Conservation (phyloP, 1,139 yeast genomes). For the Pichia sp. region DNA sequence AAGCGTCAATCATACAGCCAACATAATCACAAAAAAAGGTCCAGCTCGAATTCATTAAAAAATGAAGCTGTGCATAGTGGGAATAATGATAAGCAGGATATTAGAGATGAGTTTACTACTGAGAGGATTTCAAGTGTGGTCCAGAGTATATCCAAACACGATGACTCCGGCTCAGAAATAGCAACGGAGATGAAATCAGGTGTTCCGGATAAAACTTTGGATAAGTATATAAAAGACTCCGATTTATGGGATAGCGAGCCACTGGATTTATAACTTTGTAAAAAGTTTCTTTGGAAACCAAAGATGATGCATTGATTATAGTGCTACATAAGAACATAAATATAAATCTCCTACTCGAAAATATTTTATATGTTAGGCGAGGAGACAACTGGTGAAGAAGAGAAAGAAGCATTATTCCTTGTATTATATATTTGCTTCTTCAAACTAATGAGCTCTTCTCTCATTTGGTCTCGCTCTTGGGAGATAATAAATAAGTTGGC, state of each 20-base stretch:
- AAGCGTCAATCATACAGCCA: slow-evolving; percentile 28
- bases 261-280: slow-evolving; percentile 9
- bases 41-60: slow-evolving; percentile 7
- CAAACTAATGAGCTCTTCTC: slow-evolving; percentile 55
- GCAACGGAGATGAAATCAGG: not conserved
- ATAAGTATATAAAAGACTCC: slow-evolving; percentile 6
- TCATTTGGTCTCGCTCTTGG: slow-evolving; percentile 80
- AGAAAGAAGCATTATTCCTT: not conserved
- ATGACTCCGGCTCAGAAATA: not conserved
- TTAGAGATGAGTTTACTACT: slow-evolving; percentile 3
- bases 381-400: not conserved
- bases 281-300: not conserved
- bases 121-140: slow-evolving; percentile 7
- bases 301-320: not conserved
- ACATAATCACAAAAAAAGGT: slow-evolving; percentile 20
- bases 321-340: not conserved
- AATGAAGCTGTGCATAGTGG: not conserved
- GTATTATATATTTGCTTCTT: slow-evolving; percentile 43
- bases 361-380: slow-evolving; percentile 1
- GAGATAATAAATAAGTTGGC: slow-evolving; percentile 78
- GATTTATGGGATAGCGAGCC: slow-evolving; percentile 20
- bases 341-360: no score
- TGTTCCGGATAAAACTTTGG: not conserved
- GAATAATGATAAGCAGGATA: not conserved
- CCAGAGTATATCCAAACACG: slow-evolving; percentile 4